Base-by-base conservation (phyloP, 345 rosid genomes). In the Arabis alpina region DNA sequence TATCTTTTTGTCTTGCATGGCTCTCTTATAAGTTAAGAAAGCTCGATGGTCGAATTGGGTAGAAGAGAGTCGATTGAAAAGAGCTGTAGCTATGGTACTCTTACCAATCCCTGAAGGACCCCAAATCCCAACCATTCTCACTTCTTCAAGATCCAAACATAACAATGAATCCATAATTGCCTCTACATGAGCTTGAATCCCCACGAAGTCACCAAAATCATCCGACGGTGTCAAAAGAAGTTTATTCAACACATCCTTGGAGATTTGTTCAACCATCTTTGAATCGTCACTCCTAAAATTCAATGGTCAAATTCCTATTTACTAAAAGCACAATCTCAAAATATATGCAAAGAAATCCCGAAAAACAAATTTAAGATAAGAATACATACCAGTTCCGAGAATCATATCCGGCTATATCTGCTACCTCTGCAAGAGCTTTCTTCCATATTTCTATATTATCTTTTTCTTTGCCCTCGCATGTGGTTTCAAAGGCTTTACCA, bases 51-150 rank as follows among this genome's bases (percentile, higher is more conserved):
- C 3, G 44, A 64, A 64, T 23, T 49, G 8, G 36, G n/a, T 34
- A 4, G 4, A 79, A 7, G 4, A 79, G 27, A 28, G 65, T 75
- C 10, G 7, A 19, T 4, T 10, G 61, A 1, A 56, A 1, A 81
- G 27, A 11, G 70, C 80, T 41, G 55, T 58, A 36, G 85, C 84
- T 28, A 81, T 41, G n/a, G 87, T 77, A 8, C 74, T 85, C 48
- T 85, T 85, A 4, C 89, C 89, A 1, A 78, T 73, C 2, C 89
- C 85, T 2, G 80, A 77, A 61, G 75, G 58, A 1, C 84, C 87
- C 54, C 56, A 24, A 23, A 83, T 80, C 19, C 85, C 85, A 0
- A 76, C 27, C 34, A 62, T 61, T 13, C 8, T 9, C 19, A 61
- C 54, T 40, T 55, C 80, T 3, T 2, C n/a, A 0, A 48, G 34